Evolutionary conservation across 306 rosid species (phyloP).

Genomic region (Cicer pinnatifidum): DNA sequence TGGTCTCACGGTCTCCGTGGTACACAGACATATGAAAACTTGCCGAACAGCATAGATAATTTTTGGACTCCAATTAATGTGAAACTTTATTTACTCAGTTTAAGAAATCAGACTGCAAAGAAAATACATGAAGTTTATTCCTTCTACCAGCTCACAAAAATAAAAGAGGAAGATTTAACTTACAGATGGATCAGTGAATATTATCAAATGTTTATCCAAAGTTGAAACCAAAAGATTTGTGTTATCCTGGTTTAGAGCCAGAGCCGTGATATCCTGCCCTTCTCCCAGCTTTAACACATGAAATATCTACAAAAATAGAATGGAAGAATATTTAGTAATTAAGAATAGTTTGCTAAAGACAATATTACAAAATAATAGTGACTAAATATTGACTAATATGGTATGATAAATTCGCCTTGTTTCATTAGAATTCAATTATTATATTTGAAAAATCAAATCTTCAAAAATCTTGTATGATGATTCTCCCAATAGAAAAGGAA

Average conservation of each 20-base stretch:
- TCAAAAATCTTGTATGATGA: neutral
- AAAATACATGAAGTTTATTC: slow-evolving; percentile 19
- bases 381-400: neutral
- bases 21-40: slow-evolving; percentile 25
- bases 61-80: slow-evolving; percentile 21
- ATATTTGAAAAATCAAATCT: slow-evolving; percentile 38
- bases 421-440: slow-evolving; percentile 29
- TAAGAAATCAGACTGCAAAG: slow-evolving; percentile 34
- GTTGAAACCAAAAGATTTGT: slow-evolving; percentile 97
- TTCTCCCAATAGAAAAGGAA: slow-evolving; percentile 16
- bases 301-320: slow-evolving; percentile 62
- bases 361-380: slow-evolving; percentile 18
- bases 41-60: neutral
- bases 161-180: slow-evolving; percentile 50
- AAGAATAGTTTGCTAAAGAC: slow-evolving; percentile 25
- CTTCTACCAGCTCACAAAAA: slow-evolving; percentile 25
- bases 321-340: slow-evolving; percentile 19
- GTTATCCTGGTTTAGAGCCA: slow-evolving; percentile 79
- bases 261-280: slow-evolving; percentile 87
- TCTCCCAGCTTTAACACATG: slow-evolving; percentile 73
- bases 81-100: slow-evolving; percentile 3
- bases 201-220: slow-evolving; percentile 73
- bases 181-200: slow-evolving; percentile 95
- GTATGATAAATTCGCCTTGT: slow-evolving; percentile 11
- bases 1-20: no score